Percentiles rank a stretch among this genome's conserved stretches.
phyloP scores from a whole-genome alignment of 1,284 basidiomycete genomes.

The Cerioporus squamosus region DNA sequence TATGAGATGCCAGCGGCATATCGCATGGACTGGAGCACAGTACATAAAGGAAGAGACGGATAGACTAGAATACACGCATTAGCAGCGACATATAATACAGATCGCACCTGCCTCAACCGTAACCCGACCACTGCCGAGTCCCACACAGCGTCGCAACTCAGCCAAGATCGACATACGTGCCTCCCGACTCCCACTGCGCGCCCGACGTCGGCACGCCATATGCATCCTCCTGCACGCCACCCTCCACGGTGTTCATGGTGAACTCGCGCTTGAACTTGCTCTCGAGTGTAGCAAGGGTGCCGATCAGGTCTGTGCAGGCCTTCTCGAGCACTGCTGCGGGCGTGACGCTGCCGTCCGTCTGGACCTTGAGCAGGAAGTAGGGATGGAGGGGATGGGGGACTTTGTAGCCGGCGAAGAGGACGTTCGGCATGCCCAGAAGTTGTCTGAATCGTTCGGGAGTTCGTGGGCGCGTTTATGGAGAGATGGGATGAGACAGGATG shows the following conservation, averaged over 20 bases:
- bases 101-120: slow-evolving; percentile 1
- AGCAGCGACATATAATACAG: slow-evolving; percentile 10
- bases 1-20: no score
- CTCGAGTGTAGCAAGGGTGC: slow-evolving; percentile 70
- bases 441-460: slow-evolving; percentile 56
- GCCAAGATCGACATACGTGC: slow-evolving; percentile 70
- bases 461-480: not conserved
- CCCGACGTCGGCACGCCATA: slow-evolving; percentile 53
- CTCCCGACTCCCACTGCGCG: slow-evolving; percentile 47
- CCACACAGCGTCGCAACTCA: not conserved
- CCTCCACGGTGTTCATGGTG: slow-evolving; percentile 70
- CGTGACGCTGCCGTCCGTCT: slow-evolving; percentile 89
- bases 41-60: not conserved
- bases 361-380: slow-evolving; percentile 92
- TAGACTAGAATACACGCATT: slow-evolving; percentile 19
- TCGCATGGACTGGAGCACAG: no score
- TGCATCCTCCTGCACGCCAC: slow-evolving; percentile 57
- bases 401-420: slow-evolving; percentile 97
- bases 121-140: not conserved
- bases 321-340: slow-evolving; percentile 86
- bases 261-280: slow-evolving; percentile 80
- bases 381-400: slow-evolving; percentile 97
- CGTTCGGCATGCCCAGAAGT: slow-evolving; percentile 82
- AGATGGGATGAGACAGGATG: not conserved
- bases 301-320: slow-evolving; percentile 85